Conservation (phyloP, 2,329 filamentous ascomycete species). For the Parasarocladium wereldwijsianum region DNA sequence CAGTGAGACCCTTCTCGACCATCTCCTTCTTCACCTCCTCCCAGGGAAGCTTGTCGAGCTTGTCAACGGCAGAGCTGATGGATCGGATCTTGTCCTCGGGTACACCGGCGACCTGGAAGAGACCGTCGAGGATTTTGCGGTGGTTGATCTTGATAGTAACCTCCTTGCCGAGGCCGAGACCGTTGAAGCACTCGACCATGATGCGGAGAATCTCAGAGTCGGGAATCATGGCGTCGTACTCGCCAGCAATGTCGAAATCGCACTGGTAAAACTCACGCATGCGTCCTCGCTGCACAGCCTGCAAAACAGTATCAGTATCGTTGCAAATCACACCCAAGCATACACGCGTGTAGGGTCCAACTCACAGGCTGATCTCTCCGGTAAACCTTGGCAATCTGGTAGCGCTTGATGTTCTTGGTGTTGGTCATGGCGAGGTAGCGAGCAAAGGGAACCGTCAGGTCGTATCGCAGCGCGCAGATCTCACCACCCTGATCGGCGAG, state of each 20-base stretch:
- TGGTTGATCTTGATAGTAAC: slow-evolving; percentile 92
- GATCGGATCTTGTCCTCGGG: slow-evolving; percentile 73
- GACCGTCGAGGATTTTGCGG: slow-evolving; percentile 81
- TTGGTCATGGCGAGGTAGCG: slow-evolving; percentile 85
- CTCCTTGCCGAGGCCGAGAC: slow-evolving; percentile 14
- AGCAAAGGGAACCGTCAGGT: slow-evolving; percentile 80
- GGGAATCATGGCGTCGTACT: slow-evolving; percentile 79
- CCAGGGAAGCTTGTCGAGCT: slow-evolving; percentile 89
- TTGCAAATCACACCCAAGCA: no score
- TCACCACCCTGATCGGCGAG: slow-evolving; percentile 78
- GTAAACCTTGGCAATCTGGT: slow-evolving; percentile 83
- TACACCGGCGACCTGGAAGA: slow-evolving; percentile 85
- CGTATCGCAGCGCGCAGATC: slow-evolving; percentile 60
- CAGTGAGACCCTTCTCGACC: slow-evolving; percentile 74
- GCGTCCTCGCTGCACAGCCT: slow-evolving; percentile 54
- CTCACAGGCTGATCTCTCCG: slow-evolving; percentile 42
- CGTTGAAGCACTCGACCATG: slow-evolving; percentile 69
- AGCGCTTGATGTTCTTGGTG: slow-evolving; percentile 76
- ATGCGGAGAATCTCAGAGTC: slow-evolving; percentile 83
- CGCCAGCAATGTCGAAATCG: slow-evolving; percentile 88
- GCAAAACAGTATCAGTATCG: no score
- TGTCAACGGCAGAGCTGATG: slow-evolving; percentile 89
- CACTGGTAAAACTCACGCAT: slow-evolving; percentile 97
- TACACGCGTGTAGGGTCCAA: no score
- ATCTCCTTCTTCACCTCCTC: slow-evolving; percentile 82